These are phyloP conservation scores for Curvularia lunata DNA, from an alignment of 2,329 filamentous ascomycete species.

Conservation along the genomic window DNA sequence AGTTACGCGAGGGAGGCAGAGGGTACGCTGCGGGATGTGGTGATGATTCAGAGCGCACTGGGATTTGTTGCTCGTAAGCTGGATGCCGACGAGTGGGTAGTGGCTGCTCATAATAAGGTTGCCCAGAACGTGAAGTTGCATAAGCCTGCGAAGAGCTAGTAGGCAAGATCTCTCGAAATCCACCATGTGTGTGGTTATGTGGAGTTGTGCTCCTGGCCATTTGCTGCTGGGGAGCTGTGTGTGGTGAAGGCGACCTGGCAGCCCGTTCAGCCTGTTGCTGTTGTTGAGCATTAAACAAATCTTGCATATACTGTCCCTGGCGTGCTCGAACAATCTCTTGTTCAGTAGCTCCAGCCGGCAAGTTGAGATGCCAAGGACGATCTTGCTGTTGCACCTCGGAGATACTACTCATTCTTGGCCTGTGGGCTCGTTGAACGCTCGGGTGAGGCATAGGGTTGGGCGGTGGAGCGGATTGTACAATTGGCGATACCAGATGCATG, in stretches of 20 bases:
- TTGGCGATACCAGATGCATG: conserved; percentile 41
- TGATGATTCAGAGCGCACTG: conserved; percentile 28
- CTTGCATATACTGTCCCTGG: conserved; percentile 45
- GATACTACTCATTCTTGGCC: conserved; percentile 47
- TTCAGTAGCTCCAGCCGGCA: conserved; percentile 44
- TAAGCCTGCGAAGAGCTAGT: conserved; percentile 40
- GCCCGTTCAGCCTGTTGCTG: conserved; percentile 41
- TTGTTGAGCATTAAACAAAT: conserved; percentile 42
- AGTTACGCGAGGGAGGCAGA: conserved; percentile 34
- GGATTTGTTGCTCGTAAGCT: conserved; percentile 31
- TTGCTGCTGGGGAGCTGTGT: conserved; percentile 29
- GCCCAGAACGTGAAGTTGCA: conserved; percentile 20
- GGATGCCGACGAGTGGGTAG: conserved; percentile 14
- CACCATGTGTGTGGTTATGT: conserved; percentile 29
- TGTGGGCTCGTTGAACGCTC: conserved; percentile 30
- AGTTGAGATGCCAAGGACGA: conserved; percentile 43
- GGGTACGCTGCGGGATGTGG: conserved; percentile 34
- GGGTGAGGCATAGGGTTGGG: conserved; percentile 15
- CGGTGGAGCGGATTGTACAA: conserved; percentile 33
- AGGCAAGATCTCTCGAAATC: conserved; percentile 46
- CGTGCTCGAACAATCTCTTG: conserved; percentile 47
- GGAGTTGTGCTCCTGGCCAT: conserved; percentile 21
- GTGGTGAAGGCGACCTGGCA: conserved; percentile 42
- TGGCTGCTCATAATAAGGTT: conserved; percentile 18
- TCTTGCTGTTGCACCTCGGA: conserved; percentile 39